Base-by-base conservation (phyloP, 139 green algal species). In the Picocystis salinarum region DNA sequence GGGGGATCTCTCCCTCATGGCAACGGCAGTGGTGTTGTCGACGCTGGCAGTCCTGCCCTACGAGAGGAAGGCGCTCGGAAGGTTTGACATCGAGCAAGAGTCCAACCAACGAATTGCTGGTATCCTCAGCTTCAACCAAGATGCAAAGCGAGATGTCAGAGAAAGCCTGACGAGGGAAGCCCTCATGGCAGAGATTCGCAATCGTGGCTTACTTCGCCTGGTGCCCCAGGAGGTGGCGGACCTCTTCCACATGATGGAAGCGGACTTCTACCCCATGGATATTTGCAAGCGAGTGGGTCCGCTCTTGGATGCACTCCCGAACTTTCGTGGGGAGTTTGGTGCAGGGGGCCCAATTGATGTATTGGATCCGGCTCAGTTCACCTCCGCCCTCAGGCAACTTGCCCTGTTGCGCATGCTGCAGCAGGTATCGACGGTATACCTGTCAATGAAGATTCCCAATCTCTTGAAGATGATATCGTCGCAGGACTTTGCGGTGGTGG, bases 41-140 rank as follows among this genome's bases (percentile, higher is more conserved):
- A 82, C 83, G 11, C 69, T 99, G 40, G 58, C 67, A 20, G 77
- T 96, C 46, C 54, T 77, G 53, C 88, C 88, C 0, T 97, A 93
- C 62, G 78, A 92, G 30, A 40, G 42, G n/a, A 23, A 17, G 5
- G 33, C 5, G 28, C 18, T 15, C 13, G 11, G 6, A 37, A 54
- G 28, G 18, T 31, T 9, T 15, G 13, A 55, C 61, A 79, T n/a
- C 52, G 82, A 90, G 44, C 70, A 75, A 52, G 89, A 99, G 44
- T 73, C 76, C 39, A 75, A 70, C 26, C 23, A 74, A 31, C 77
- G 84, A 48, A 91, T 99, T 74, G 83, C 86, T 22, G 79, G 64
- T 53, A 84, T 99, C 40, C 73, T 99, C 18, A 77, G 79, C 31
- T 91, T 93, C 53, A 64, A 57, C 3, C 25, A 75, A 2, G 61